Evolutionary conservation across 192 early-diverging fungal species (phyloP).

Genomic region (Paraglomus brasilianum): DNA sequence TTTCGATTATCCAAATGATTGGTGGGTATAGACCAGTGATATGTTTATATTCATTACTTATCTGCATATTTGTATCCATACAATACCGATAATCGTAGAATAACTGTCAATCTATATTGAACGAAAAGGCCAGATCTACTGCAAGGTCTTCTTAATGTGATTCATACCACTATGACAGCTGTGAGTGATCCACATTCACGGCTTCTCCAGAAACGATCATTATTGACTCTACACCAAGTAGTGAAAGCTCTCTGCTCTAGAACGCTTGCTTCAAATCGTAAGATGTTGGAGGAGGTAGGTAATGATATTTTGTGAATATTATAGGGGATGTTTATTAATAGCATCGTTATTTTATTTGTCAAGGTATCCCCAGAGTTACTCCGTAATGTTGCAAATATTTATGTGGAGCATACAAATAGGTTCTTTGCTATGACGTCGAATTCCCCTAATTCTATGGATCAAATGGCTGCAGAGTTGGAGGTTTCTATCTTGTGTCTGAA

Average conservation of each 20-base stretch:
- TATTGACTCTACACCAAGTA: conserved; percentile 73
- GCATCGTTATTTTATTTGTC: conserved; percentile 10
- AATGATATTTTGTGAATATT: background rate
- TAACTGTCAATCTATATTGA: too few species aligned
- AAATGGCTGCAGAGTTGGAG: conserved; percentile 47
- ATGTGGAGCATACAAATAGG: conserved; percentile 54
- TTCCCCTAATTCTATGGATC: conserved; percentile 20
- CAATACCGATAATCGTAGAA: too few species aligned
- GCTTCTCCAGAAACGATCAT: conserved; percentile 63
- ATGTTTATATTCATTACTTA: background rate
- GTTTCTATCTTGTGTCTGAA: conserved; percentile 68
- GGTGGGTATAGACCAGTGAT: conserved; percentile 57
- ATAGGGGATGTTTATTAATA: conserved; percentile 23
- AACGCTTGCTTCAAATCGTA: conserved; percentile 61
- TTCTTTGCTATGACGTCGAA: conserved; percentile 48
- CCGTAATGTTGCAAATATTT: conserved; percentile 63
- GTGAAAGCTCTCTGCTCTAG: conserved; percentile 74
- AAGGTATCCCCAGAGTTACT: conserved; percentile 72
- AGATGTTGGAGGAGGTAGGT: conserved; percentile 52
- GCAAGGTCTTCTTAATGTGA: conserved; percentile 50
- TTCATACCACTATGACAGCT: conserved; percentile 50
- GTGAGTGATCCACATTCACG: conserved; percentile 37
- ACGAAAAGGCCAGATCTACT: conserved; percentile 60
- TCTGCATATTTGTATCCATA: too few species aligned
- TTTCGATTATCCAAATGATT: conserved; percentile 83